These are phyloP conservation scores for Nannizzia gypsea DNA, from an alignment of 2,329 filamentous ascomycete genomes.

Conservation along the genomic window DNA sequence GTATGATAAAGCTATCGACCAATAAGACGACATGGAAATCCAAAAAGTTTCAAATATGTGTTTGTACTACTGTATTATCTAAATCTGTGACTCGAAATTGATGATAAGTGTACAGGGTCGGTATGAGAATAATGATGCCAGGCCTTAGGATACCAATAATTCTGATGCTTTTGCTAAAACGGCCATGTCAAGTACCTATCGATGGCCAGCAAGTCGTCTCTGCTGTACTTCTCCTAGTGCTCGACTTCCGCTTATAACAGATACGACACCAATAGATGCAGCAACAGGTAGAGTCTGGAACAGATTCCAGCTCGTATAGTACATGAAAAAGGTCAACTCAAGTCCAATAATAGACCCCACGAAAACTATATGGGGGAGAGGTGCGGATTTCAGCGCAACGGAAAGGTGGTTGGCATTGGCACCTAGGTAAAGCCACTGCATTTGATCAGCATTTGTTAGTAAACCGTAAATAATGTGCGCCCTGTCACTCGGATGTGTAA, in stretches of 20 bases:
- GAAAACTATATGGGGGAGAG: conserved; percentile 72
- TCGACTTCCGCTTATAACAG: conserved; percentile 77
- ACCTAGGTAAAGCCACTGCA: conserved; percentile 67
- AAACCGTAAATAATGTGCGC: background rate
- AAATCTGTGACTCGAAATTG: background rate
- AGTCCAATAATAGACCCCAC: conserved; percentile 76
- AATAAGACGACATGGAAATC: background rate
- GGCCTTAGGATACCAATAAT: background rate
- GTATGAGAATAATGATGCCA: background rate
- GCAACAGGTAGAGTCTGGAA: conserved; percentile 76
- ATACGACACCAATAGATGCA: conserved; percentile 53
- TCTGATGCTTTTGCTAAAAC: background rate
- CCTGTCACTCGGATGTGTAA: background rate
- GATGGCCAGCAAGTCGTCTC: conserved; percentile 62
- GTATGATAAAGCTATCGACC: background rate
- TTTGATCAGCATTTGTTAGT: conserved; percentile 10
- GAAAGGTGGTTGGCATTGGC: conserved; percentile 69
- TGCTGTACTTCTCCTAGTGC: conserved; percentile 88
- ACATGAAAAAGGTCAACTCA: conserved; percentile 87
- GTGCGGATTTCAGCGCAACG: conserved; percentile 63
- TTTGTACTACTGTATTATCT: background rate
- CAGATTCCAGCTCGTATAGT: conserved; percentile 84
- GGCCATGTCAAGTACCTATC: conserved; percentile 28
- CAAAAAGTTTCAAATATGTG: background rate
- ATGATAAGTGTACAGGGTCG: background rate